phyloP scores from a whole-genome alignment of 2,329 filamentous ascomycete genomes.

The Penicillium capsulatum region DNA sequence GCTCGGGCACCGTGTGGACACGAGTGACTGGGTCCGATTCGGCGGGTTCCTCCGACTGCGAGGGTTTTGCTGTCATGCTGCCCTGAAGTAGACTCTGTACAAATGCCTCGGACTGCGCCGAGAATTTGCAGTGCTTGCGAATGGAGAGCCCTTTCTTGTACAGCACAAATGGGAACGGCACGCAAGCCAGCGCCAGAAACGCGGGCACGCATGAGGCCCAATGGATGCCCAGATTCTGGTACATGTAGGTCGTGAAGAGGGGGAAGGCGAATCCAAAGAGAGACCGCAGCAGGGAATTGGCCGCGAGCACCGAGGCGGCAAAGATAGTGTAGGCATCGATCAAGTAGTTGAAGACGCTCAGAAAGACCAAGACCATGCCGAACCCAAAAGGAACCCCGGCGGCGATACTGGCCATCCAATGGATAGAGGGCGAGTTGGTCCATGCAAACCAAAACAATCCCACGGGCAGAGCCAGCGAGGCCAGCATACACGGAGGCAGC shows the following conservation, averaged over 20 bases:
- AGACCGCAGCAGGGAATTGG: constrained; percentile 25
- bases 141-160: constrained; percentile 25
- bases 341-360: constrained; percentile 26
- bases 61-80: no score
- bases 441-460: constrained; percentile 34
- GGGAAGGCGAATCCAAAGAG: constrained; percentile 26
- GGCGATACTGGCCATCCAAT: constrained; percentile 24
- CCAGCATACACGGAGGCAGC: constrained; percentile 26
- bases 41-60: constrained; percentile 28
- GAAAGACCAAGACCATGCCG: constrained; percentile 25
- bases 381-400: constrained; percentile 26
- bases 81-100: no score
- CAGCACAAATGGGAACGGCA: constrained; percentile 27
- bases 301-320: constrained; percentile 24
- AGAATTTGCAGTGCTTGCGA: constrained; percentile 24
- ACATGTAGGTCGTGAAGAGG: constrained; percentile 29
- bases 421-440: constrained; percentile 27
- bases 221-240: constrained; percentile 24
- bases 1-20: no score
- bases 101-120: constrained; percentile 33
- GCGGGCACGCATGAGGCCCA: constrained; percentile 26
- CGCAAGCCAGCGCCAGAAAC: constrained; percentile 24
- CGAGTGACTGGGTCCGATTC: constrained; percentile 23
- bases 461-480: constrained; percentile 23
- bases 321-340: constrained; percentile 28